Percentiles rank a stretch among this genome's conserved stretches.
Evolutionary conservation across 176 grass and related monocot species (phyloP).

Genomic region (Oryza longistaminata): DNA sequence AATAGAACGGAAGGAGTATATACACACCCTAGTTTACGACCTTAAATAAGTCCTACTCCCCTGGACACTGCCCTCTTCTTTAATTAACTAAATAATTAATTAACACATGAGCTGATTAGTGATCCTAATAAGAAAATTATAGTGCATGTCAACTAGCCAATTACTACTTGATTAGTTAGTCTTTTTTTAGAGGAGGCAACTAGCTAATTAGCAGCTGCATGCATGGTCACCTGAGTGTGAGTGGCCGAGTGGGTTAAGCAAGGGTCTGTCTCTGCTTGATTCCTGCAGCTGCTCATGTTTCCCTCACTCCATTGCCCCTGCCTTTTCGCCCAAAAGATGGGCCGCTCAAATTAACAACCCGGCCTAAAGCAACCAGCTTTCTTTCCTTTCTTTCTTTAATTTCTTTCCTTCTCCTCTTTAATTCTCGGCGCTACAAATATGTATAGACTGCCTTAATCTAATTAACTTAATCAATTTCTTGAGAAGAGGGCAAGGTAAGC

Average conservation of each 20-base stretch:
- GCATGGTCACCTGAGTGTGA: background rate
- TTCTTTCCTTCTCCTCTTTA: background rate
- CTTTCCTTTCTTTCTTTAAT: background rate
- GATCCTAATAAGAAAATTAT: no score
- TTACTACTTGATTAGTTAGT: no score
- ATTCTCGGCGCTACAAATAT: background rate
- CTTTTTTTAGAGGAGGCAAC: no score
- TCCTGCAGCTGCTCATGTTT: conserved; percentile 15
- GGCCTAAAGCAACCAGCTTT: background rate
- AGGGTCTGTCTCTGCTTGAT: background rate
- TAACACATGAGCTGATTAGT: no score
- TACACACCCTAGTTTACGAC: background rate
- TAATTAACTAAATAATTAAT: background rate
- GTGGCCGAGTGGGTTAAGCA: background rate
- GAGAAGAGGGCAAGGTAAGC: no score
- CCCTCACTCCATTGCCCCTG: background rate
- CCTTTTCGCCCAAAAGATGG: conserved; percentile 41
- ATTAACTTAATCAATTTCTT: background rate
- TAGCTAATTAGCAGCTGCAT: background rate
- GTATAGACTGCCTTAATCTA: background rate
- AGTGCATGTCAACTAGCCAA: no score
- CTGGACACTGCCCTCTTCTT: background rate
- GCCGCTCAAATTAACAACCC: background rate
- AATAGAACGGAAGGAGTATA: background rate
- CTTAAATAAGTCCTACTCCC: background rate